These are phyloP conservation scores for Backusella luteola DNA, from an alignment of 192 early-diverging fungal species.

Conservation along the genomic window DNA sequence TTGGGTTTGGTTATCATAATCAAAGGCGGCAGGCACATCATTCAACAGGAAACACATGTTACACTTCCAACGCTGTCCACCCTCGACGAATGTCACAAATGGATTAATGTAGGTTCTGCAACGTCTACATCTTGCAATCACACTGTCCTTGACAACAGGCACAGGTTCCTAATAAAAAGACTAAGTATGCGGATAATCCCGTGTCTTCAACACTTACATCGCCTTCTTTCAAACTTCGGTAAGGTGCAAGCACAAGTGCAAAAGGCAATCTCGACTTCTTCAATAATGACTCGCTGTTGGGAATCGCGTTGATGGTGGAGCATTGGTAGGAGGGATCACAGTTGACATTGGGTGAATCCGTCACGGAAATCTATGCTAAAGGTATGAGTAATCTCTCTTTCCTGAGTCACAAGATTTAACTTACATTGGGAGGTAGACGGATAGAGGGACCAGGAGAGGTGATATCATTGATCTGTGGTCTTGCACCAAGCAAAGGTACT, in stretches of 20 bases:
- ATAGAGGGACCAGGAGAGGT: constrained; percentile 45
- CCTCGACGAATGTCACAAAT: constrained; percentile 93
- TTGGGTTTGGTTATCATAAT: constrained; percentile 77
- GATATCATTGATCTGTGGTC: constrained; percentile 47
- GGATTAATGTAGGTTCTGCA: constrained; percentile 98
- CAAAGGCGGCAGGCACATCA: constrained; percentile 79
- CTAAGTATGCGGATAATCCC: too few relatives aligned
- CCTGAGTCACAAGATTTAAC: not conserved
- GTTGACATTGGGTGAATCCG: constrained; percentile 57
- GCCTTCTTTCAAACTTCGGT: constrained; percentile 65
- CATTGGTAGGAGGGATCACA: constrained; percentile 82
- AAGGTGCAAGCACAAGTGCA: constrained; percentile 90
- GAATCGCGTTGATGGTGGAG: constrained; percentile 87
- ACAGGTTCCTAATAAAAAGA: constrained; percentile 57
- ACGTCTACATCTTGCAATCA: constrained; percentile 91
- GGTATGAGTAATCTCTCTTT: not conserved
- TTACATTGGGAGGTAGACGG: constrained; percentile 52
- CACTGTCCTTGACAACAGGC: constrained; percentile 83
- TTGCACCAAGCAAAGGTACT: constrained; percentile 50
- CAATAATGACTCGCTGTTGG: constrained; percentile 76
- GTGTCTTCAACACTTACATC: constrained; percentile 50
- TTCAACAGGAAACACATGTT: constrained; percentile 92
- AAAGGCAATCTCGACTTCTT: constrained; percentile 90
- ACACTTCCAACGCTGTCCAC: constrained; percentile 95
- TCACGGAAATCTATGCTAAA: constrained; percentile 41